Evolutionary conservation across 75 land plant genomes (phyloP).

Genomic region (Pinus albicaulis): DNA sequence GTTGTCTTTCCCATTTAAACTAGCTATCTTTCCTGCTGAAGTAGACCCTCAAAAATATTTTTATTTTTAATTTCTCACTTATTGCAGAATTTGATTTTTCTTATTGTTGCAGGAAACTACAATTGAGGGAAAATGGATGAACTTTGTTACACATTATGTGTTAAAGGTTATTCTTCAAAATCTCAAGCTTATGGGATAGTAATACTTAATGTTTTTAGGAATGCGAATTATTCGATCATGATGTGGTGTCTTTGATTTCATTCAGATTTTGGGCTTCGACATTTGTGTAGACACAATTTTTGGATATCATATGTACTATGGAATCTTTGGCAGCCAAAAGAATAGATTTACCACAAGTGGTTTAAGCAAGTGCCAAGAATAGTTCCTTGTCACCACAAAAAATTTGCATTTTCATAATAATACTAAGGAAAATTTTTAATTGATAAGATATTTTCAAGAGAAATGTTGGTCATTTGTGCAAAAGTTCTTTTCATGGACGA

Average conservation of each 20-base stretch:
- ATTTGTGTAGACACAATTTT: conserved; percentile 32
- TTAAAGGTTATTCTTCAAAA: conserved; percentile 19
- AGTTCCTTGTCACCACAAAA: background rate
- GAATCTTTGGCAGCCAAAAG: conserved; percentile 83
- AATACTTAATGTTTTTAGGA: background rate
- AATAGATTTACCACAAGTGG: conserved; percentile 71
- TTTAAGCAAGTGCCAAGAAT: conserved; percentile 27
- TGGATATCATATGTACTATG: conserved; percentile 65
- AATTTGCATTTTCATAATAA: conserved; percentile 7
- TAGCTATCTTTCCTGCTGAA: background rate
- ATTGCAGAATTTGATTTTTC: background rate
- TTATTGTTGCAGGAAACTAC: conserved; percentile 23
- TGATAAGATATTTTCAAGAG: conserved; percentile 12
- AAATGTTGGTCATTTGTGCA: conserved; percentile 27
- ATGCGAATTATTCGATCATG: conserved; percentile 46
- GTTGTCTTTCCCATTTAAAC: background rate
- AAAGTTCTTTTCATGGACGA: conserved; percentile 52
- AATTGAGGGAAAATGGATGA: conserved; percentile 22
- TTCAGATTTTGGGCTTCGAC: conserved; percentile 22
- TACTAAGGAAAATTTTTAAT: conserved; percentile 16
- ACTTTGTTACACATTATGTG: conserved; percentile 32
- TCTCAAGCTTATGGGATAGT: background rate
- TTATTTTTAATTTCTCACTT: too few species aligned
- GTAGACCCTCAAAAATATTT: background rate
- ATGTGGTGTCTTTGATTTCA: conserved; percentile 30